Base-by-base conservation (phyloP, 768 basidiomycete species). In the Hemileccinum rubropunctum region DNA sequence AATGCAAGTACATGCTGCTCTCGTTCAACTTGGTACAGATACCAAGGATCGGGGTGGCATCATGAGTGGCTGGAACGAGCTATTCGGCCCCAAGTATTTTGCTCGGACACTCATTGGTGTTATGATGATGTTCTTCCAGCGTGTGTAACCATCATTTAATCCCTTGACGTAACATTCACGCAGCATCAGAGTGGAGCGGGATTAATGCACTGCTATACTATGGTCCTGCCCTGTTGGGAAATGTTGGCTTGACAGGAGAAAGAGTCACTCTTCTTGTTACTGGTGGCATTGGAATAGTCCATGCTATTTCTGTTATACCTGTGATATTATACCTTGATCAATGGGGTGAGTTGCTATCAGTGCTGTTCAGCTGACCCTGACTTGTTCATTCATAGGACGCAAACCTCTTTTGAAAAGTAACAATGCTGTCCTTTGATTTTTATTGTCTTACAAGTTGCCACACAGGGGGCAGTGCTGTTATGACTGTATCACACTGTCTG, bases 131-230 rank as follows among this genome's bases (percentile, higher is more conserved):
- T 81, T 88, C 45, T 91, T 91, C 58, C 90, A 92, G 67, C 90
- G 89, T 88, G 56, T 35, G 83, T 68, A 15, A 41, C 3, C 20
- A 39, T 41, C 7, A 35, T 28, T n/a, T 44, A 15, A 47, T 45
- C 21, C 14, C 28, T 42, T 40, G 27, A 17, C n/a, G 39, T n/a
- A 7, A 15, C 44, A 41, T 28, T 50, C 11, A 51, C 14, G 3
- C 2, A 11, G 15, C 21, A 15, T 13, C 58, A 91, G 88, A 91
- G 70, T 91, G 90, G 90, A 85, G 82, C 50, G 90, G 90, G 2
- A 92, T 91, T 54, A 92, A 91, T 59, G 88, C 90, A 10, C 63
- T 92, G 28, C 71, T 91, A 8, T 92, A 91, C 58, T 92, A 90
- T 57, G 89, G 88, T 1, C 90, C 90, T 1, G 82, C 80, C 0